Conservation (phyloP, 108 stramenopile species). For the Skeletonema menzelii region DNA sequence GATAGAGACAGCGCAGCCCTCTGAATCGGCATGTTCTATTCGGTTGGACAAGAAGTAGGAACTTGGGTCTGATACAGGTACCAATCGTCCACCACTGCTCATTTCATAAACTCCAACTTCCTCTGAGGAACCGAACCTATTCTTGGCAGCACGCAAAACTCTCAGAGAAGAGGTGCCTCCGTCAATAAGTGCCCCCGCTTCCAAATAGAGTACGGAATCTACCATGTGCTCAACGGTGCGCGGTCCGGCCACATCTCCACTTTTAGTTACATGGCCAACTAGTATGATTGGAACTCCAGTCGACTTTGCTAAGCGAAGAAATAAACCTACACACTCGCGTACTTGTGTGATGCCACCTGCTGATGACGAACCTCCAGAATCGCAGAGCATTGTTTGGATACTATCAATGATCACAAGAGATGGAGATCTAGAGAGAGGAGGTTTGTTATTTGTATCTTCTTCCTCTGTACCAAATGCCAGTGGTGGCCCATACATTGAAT, state of each 20-base stretch:
- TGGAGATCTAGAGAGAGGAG: slow-evolving; percentile 54
- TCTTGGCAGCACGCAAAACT: slow-evolving; percentile 83
- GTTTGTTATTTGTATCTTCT: background rate
- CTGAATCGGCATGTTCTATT: slow-evolving; percentile 57
- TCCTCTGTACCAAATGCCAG: slow-evolving; percentile 1
- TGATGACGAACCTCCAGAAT: slow-evolving; percentile 58
- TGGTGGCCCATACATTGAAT: slow-evolving; percentile 17
- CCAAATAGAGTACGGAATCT: slow-evolving; percentile 91
- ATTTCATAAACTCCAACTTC: slow-evolving; percentile 93
- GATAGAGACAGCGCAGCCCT: slow-evolving; percentile 88
- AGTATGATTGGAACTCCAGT: slow-evolving; percentile 86
- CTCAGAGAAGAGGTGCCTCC: slow-evolving; percentile 54
- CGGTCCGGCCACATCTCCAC: slow-evolving; percentile 93
- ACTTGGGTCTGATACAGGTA: slow-evolving; percentile 84
- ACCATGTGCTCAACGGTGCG: slow-evolving; percentile 97
- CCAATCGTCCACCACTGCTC: slow-evolving; percentile 64
- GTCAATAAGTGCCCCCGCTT: slow-evolving; percentile 57
- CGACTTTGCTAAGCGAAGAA: slow-evolving; percentile 90
- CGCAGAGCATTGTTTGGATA: slow-evolving; percentile 93
- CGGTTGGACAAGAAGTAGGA: slow-evolving; percentile 71
- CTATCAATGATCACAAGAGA: slow-evolving; percentile 86
- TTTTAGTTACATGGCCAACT: slow-evolving; percentile 95
- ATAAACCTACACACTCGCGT: slow-evolving; percentile 79
- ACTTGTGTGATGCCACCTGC: slow-evolving; percentile 91
- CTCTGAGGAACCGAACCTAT: slow-evolving; percentile 89